A percentile compares a stretch with the other conserved stretches of the same genome.
Conservation (phyloP, 306 rosid genomes). For the Prunus dulcis region DNA sequence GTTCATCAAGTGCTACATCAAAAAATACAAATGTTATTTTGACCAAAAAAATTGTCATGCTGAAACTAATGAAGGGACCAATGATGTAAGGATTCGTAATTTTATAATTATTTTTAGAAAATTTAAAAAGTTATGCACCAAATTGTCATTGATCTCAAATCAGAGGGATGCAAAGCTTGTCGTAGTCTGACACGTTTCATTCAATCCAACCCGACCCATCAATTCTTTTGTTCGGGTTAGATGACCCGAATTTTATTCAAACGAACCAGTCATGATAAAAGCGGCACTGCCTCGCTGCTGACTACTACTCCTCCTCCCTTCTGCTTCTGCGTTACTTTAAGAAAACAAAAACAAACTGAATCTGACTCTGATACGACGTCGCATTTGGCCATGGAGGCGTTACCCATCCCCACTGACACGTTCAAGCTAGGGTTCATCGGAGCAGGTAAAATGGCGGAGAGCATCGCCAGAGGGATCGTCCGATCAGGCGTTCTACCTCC, state of each 20-base stretch:
- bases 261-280: background rate
- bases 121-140: background rate
- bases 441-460: constrained; percentile 99
- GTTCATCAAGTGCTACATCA: too few relatives aligned
- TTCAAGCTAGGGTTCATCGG: constrained; percentile 84
- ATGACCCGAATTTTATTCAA: background rate
- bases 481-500: constrained; percentile 69
- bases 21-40: too few relatives aligned
- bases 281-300: too few relatives aligned
- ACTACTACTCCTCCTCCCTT: too few relatives aligned
- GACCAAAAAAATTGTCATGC: too few relatives aligned
- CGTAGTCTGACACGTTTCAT: background rate
- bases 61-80: too few relatives aligned
- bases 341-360: background rate
- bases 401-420: constrained; percentile 56
- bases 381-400: constrained; percentile 36
- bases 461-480: constrained; percentile 70
- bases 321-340: too few relatives aligned
- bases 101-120: too few relatives aligned
- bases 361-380: background rate
- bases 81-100: too few relatives aligned
- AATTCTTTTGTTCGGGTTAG: background rate
- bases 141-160: background rate
- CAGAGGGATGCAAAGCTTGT: too few relatives aligned
- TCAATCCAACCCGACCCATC: background rate